These are phyloP conservation scores for Globisporangium spinosum DNA, from an alignment of 352 stramenopile species.

Conservation along the genomic window DNA sequence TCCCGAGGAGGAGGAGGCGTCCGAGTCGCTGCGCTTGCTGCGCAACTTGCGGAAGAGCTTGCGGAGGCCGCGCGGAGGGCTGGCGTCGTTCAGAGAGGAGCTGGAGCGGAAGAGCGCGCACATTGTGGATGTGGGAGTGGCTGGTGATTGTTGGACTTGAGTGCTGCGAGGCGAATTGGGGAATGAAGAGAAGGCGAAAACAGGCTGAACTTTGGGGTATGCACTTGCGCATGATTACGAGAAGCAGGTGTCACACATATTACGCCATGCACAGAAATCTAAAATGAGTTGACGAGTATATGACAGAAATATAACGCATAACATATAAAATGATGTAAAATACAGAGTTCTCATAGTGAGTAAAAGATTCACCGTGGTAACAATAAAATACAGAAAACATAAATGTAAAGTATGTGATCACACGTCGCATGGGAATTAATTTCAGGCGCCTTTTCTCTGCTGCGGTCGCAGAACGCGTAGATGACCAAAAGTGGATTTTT, in stretches of 20 bases:
- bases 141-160: neutral
- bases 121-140: constrained; percentile 18
- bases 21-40: neutral
- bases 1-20: neutral
- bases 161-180: neutral
- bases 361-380: too few species aligned
- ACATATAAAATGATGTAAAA: too few species aligned
- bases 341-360: too few species aligned
- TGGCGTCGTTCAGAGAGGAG: constrained; percentile 9
- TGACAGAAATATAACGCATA: too few species aligned
- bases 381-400: too few species aligned
- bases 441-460: too few species aligned
- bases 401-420: too few species aligned
- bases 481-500: too few species aligned
- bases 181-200: constrained; percentile 5
- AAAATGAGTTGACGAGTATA: too few species aligned
- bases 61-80: constrained; percentile 23
- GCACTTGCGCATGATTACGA: neutral
- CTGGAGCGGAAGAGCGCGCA: constrained; percentile 30
- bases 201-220: neutral
- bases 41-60: constrained; percentile 19
- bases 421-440: too few species aligned
- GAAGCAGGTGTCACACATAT: neutral
- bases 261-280: neutral
- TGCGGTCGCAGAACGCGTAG: too few species aligned